phyloP scores from a whole-genome alignment of 352 stramenopile genomes.

The Pythium diclinum region DNA sequence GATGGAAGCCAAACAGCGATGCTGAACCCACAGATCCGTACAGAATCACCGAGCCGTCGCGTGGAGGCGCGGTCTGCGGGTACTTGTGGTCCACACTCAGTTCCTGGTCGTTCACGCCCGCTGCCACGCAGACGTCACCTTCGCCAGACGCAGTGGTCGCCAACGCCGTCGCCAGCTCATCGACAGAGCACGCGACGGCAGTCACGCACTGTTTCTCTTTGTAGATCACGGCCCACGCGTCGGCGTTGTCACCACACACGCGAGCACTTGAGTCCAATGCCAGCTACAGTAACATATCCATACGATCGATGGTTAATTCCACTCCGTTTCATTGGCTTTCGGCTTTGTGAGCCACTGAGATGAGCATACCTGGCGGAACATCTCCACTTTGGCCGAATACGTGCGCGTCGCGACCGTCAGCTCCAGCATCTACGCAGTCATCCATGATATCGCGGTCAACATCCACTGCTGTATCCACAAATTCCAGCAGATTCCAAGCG shows the following conservation, averaged over 20 bases:
- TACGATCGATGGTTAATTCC: not conserved
- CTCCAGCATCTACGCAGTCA: constrained; percentile 59
- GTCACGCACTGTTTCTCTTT: constrained; percentile 55
- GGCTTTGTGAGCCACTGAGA: no score
- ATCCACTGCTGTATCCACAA: not conserved
- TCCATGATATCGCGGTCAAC: not conserved
- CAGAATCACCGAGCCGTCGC: constrained; percentile 61
- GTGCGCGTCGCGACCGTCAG: constrained; percentile 70
- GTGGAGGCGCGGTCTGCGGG: constrained; percentile 31
- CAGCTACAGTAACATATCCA: constrained; percentile 28
- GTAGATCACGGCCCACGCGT: constrained; percentile 78
- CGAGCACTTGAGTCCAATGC: constrained; percentile 67
- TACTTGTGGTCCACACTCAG: constrained; percentile 75
- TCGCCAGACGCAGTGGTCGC: constrained; percentile 23
- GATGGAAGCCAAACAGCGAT: constrained; percentile 71
- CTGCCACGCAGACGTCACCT: constrained; percentile 48
- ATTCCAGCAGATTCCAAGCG: constrained; percentile 6
- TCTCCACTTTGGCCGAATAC: constrained; percentile 81
- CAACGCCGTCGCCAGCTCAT: constrained; percentile 32
- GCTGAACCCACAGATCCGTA: constrained; percentile 77
- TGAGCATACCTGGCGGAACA: constrained; percentile 60
- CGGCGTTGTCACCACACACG: constrained; percentile 42
- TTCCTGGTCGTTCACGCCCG: constrained; percentile 66
- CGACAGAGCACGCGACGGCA: constrained; percentile 53
- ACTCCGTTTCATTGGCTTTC: not conserved